Conservation (phyloP, 768 basidiomycete species). For the Rhodotorula toruloides region DNA sequence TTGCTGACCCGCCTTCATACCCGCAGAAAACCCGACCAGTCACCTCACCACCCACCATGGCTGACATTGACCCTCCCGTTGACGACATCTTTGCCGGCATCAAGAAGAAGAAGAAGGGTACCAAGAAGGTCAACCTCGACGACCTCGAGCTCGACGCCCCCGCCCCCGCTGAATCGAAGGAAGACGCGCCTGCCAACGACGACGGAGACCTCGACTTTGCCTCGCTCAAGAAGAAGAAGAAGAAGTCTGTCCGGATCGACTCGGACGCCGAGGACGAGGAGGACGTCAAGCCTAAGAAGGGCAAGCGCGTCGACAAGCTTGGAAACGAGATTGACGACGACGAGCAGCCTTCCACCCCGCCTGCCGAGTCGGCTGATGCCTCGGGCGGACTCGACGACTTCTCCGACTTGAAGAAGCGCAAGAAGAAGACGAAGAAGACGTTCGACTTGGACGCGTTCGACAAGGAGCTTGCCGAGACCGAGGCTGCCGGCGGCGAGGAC, state of each 20-base stretch:
- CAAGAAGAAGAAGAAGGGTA: constrained; percentile 53
- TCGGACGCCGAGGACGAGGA: constrained; percentile 40
- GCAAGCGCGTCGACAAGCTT: constrained; percentile 31
- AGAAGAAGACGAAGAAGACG: constrained; percentile 65
- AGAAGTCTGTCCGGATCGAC: constrained; percentile 52
- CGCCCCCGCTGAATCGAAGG: constrained; percentile 36
- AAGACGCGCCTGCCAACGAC: constrained; percentile 47
- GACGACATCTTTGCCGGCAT: constrained; percentile 53
- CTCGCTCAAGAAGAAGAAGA: constrained; percentile 85
- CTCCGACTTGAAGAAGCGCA: constrained; percentile 28
- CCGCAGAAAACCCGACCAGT: not conserved
- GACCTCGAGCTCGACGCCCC: constrained; percentile 40
- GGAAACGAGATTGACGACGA: constrained; percentile 39
- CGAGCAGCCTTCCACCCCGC: constrained; percentile 23
- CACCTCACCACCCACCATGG: constrained; percentile 29
- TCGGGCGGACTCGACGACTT: constrained; percentile 26
- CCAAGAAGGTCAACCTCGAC: constrained; percentile 48
- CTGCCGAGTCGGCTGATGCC: constrained; percentile 13
- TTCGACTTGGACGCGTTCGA: constrained; percentile 90
- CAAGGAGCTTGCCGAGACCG: constrained; percentile 74
- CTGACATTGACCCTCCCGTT: constrained; percentile 44
- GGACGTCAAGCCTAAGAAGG: constrained; percentile 4
- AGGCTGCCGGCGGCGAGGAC: constrained; percentile 52
- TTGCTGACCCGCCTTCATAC: not conserved
- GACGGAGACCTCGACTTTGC: constrained; percentile 68